These are phyloP conservation scores for Epichloe scottii DNA, from an alignment of 2,329 filamentous ascomycete genomes.

Conservation along the genomic window DNA sequence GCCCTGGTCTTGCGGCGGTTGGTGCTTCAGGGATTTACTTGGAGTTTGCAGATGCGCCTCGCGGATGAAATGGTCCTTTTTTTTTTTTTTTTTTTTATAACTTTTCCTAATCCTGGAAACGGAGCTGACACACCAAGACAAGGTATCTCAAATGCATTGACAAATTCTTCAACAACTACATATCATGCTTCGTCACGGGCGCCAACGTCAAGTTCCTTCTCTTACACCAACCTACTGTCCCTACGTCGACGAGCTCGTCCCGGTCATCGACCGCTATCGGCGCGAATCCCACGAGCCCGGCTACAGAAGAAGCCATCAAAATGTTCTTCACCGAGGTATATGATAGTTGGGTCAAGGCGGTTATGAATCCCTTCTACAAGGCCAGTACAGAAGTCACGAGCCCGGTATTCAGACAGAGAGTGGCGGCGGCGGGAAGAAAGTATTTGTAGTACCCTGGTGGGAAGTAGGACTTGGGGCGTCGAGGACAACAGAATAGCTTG, in stretches of 20 bases:
- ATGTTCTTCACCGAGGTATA: slow-evolving; percentile 94
- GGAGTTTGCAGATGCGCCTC: no score
- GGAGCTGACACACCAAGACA: slow-evolving; percentile 21
- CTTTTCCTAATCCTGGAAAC: neutral
- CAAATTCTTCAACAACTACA: slow-evolving; percentile 90
- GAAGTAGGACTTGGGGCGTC: neutral
- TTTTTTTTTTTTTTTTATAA: neutral
- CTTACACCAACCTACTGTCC: slow-evolving; percentile 63
- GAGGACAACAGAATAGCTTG: neutral
- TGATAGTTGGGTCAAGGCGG: slow-evolving; percentile 90
- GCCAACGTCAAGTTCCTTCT: slow-evolving; percentile 90
- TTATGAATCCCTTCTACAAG: slow-evolving; percentile 93
- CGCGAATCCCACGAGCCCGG: slow-evolving; percentile 74
- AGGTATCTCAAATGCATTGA: slow-evolving; percentile 97
- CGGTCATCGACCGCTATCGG: slow-evolving; percentile 58
- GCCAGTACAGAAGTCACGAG: slow-evolving; percentile 77
- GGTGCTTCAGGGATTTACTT: no score
- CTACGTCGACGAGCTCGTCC: slow-evolving; percentile 27
- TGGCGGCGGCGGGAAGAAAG: slow-evolving; percentile 82
- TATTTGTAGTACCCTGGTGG: slow-evolving; percentile 45
- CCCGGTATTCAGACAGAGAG: slow-evolving; percentile 70
- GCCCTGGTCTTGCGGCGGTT: neutral
- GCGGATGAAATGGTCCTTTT: neutral
- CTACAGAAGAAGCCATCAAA: slow-evolving; percentile 89
- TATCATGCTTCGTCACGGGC: slow-evolving; percentile 87